Evolutionary conservation across 2,329 filamentous ascomycete species (phyloP).

Genomic region (Sclerotinia trifoliorum): DNA sequence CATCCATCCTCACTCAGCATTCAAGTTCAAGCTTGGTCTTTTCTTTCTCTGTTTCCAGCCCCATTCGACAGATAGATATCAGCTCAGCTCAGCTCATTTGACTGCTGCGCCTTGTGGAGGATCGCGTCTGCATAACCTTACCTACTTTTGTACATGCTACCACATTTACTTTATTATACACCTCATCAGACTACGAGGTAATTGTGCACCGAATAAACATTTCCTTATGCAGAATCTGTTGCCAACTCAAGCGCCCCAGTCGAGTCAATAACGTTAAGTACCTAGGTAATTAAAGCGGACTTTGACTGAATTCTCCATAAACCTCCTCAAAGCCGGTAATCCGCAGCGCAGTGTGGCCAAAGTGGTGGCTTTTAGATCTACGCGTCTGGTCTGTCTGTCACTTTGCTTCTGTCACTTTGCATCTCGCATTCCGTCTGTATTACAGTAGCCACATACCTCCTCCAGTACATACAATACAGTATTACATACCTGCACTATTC

Average conservation of each 20-base stretch:
- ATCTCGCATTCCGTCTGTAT: not conserved
- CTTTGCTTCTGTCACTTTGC: not conserved
- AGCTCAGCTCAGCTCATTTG: not conserved
- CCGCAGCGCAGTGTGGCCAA: not conserved
- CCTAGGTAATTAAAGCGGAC: not conserved
- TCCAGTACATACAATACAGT: too few species aligned
- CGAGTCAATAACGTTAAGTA: too few species aligned
- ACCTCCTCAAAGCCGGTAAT: not conserved
- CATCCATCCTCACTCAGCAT: too few species aligned
- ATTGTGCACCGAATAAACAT: too few species aligned
- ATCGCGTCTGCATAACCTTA: not conserved
- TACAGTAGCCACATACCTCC: too few species aligned
- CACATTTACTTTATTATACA: too few species aligned
- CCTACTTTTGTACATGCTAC: not conserved
- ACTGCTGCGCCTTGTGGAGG: not conserved
- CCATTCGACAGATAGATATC: not conserved
- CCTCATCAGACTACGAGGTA: not conserved
- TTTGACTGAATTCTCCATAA: not conserved
- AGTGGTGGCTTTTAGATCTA: not conserved
- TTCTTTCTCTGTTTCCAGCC: too few species aligned
- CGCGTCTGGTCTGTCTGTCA: too few species aligned
- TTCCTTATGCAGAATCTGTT: not conserved
- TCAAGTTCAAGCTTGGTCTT: too few species aligned
- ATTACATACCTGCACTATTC: too few species aligned
- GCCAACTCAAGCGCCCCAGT: constrained; percentile 9